Percentiles rank a stretch among this genome's conserved stretches.
These are phyloP conservation scores for Stentor coeruleus DNA, from an alignment of 73 alveolate genomes.

Conservation along the genomic window DNA sequence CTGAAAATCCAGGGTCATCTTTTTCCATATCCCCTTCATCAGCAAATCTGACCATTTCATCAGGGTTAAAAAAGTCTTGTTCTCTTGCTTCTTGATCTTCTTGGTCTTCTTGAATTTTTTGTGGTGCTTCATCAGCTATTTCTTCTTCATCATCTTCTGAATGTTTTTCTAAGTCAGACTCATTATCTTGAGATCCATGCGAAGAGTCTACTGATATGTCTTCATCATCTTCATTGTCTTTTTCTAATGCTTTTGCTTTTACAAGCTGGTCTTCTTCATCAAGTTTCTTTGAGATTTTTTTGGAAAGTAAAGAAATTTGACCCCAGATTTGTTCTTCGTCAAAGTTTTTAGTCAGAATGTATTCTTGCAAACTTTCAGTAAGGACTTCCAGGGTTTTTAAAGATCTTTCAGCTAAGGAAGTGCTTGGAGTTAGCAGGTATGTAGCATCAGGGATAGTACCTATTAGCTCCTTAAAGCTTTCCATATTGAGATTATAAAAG, in stretches of 20 bases:
- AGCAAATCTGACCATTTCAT: slow-evolving; percentile 12
- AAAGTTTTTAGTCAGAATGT: not conserved
- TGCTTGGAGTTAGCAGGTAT: not conserved
- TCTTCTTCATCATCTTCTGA: not conserved
- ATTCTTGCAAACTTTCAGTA: not conserved
- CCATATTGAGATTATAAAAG: no score
- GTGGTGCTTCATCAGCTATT: not conserved
- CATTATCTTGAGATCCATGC: not conserved
- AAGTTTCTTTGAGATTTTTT: not conserved
- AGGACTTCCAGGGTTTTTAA: not conserved
- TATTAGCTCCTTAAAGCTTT: not conserved
- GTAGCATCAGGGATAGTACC: not conserved
- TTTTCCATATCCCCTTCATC: slow-evolving; percentile 33
- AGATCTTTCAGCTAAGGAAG: not conserved
- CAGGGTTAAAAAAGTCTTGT: slow-evolving; percentile 3
- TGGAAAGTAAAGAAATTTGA: not conserved
- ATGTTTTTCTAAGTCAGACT: not conserved
- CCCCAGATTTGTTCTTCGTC: slow-evolving; percentile 25
- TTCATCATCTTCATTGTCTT: not conserved
- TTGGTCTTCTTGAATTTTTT: not conserved
- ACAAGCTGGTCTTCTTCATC: not conserved
- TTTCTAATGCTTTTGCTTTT: no score
- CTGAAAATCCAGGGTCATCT: slow-evolving; percentile 22
- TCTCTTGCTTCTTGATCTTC: slow-evolving; percentile 1
- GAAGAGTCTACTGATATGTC: not conserved